Evolutionary conservation across 441 rosid species (phyloP), one percentile per base, ranked within the genome.

Genomic region (Metrosideros polymorpha): DNA sequence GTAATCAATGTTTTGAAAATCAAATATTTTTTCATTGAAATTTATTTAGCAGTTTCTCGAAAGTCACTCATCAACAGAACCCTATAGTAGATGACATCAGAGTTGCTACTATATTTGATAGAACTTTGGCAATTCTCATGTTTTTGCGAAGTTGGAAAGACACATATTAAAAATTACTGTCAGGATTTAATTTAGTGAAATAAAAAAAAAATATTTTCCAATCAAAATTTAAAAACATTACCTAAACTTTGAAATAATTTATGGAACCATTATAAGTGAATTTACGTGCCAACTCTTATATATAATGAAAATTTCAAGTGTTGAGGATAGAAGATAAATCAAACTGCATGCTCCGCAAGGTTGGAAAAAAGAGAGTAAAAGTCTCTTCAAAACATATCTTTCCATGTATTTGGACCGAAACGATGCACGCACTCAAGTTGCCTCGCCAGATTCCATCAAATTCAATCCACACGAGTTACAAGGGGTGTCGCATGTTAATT

Each of bases 101-200:
- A 18, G 1, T 63, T 63, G 25, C 22, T 2, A 18, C 5, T 8
- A 29, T 17, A 18, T 32, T 4, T 0, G 43, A 9, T 18, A 63
- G 7, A 32, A 18, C 0, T 17, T 63, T 63, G 24, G 13, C 43
- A 63, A 63, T 63, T 32, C 25, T 63, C 25, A 19, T 63, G 43
- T 19, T 32, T 2, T 19, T 0, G 14, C 0, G 4, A 63, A 63
- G 19, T 63, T 63, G 27, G 13, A 35, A 63, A 18, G 1, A 18
- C 1, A 0, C 1, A 43, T 32, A 12, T 15, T 59, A 14, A 3
- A 30, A 59, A 29, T 59, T 1, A 18, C 77, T 2, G 25, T 0
- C 18, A 0, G 2, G 19, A 32, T 35, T 66, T 19, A 13, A 9
- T 32, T 66, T 17, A 59, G n/a, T n/a, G n/a, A n/a, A n/a, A n/a